A percentile compares a stretch with the other conserved stretches of the same genome.
phyloP scores from a whole-genome alignment of 2,329 filamentous ascomycete genomes.

The Aureobasidium musti region DNA sequence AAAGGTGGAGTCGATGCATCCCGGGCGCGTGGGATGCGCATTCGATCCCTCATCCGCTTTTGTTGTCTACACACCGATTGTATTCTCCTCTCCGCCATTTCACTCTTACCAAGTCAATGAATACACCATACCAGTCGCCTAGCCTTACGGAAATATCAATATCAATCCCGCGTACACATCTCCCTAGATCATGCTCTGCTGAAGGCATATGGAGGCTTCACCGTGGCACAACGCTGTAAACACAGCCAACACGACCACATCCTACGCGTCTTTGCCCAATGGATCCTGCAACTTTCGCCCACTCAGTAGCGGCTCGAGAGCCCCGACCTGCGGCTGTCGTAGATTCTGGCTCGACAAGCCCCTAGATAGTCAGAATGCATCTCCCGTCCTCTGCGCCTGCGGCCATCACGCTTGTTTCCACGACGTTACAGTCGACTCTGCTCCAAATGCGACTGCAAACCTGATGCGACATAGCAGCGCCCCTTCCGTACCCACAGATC shows the following conservation, averaged over 20 bases:
- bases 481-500: slow-evolving; percentile 7
- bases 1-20: slow-evolving; percentile 22
- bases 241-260: slow-evolving; percentile 16
- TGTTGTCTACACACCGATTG: slow-evolving; percentile 12
- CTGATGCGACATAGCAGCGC: slow-evolving; percentile 23
- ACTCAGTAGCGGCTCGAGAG: slow-evolving; percentile 46
- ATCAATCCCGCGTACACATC: background rate
- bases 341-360: slow-evolving; percentile 52
- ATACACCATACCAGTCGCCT: background rate
- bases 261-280: slow-evolving; percentile 47
- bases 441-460: slow-evolving; percentile 11
- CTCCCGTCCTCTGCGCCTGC: slow-evolving; percentile 47
- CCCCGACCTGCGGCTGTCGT: slow-evolving; percentile 54
- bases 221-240: slow-evolving; percentile 24
- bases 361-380: slow-evolving; percentile 20
- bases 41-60: slow-evolving; percentile 14
- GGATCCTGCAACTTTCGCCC: slow-evolving; percentile 58
- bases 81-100: background rate
- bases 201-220: slow-evolving; percentile 28
- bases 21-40: slow-evolving; percentile 18
- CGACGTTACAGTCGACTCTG: slow-evolving; percentile 29
- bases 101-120: slow-evolving; percentile 6
- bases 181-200: slow-evolving; percentile 23
- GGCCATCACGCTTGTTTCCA: slow-evolving; percentile 62
- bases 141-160: background rate